Evolutionary conservation across 1,284 basidiomycete genomes (phyloP).

Genomic region (Tylopilus sp.): DNA sequence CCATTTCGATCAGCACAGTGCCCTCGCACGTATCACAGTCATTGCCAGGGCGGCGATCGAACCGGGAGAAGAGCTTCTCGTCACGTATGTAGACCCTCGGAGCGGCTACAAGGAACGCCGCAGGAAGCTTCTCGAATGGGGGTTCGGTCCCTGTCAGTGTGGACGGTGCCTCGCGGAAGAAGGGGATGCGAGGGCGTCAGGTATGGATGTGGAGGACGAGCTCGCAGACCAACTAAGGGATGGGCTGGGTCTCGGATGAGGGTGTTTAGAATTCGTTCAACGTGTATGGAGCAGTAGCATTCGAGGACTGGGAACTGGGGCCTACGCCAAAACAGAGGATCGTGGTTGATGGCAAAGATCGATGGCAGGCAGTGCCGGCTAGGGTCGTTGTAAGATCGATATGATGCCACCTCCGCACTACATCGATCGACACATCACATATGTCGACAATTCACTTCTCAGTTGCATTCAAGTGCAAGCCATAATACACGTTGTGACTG

Average conservation of each 20-base stretch:
- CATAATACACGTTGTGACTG: constrained; percentile 9
- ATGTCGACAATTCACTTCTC: too few relatives aligned
- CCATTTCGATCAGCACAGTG: constrained; percentile 61
- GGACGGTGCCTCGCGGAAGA: constrained; percentile 57
- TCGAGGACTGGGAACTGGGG: background rate
- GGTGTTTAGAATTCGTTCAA: background rate
- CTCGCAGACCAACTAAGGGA: constrained; percentile 49
- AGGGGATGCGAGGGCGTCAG: constrained; percentile 39
- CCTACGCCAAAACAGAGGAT: background rate
- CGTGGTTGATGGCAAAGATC: background rate
- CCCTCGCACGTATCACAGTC: constrained; percentile 66
- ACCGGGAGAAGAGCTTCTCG: constrained; percentile 69
- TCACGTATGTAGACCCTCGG: constrained; percentile 76
- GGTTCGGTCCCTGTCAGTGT: constrained; percentile 68
- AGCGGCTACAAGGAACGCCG: constrained; percentile 52
- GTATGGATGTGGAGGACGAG: constrained; percentile 29
- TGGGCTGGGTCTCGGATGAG: constrained; percentile 45
- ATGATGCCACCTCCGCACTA: too few relatives aligned
- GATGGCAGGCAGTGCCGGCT: too few relatives aligned
- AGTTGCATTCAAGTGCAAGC: background rate
- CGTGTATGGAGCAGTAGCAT: background rate
- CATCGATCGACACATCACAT: too few relatives aligned
- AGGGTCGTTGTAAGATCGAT: too few relatives aligned
- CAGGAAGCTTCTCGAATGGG: constrained; percentile 66
- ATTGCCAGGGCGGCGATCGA: constrained; percentile 65